These are phyloP conservation scores for Cyclostephanos tholiformis DNA, from an alignment of 108 stramenopile genomes.

Conservation along the genomic window DNA sequence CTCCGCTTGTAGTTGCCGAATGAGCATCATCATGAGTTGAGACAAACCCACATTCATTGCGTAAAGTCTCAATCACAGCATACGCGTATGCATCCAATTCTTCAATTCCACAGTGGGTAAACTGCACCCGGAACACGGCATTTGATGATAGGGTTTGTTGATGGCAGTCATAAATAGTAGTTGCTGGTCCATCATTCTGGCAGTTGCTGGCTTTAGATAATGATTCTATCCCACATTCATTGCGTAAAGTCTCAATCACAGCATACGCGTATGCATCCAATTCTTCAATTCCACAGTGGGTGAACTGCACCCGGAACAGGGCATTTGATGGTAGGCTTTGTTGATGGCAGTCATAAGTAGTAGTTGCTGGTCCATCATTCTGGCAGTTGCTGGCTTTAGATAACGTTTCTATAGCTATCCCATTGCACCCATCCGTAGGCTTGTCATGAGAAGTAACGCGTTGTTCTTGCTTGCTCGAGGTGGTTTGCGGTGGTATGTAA, in stretches of 20 bases:
- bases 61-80: constrained; percentile 3
- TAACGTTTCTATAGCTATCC: not conserved
- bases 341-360: not conserved
- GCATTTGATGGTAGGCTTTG: not conserved
- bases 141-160: not conserved
- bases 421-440: not conserved
- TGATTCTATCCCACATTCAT: not conserved
- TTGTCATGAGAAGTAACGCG: not conserved
- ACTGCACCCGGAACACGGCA: not conserved
- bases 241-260: not conserved
- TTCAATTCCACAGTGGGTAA: not conserved
- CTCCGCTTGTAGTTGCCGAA: too few species aligned
- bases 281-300: not conserved
- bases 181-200: too few species aligned
- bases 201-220: not conserved
- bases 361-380: not conserved
- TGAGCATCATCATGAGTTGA: too few species aligned
- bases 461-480: not conserved
- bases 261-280: constrained; percentile 3
- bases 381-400: not conserved
- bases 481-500: not conserved
- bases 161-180: not conserved
- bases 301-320: not conserved
- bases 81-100: not conserved
- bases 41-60: not conserved